Conservation (phyloP, 331 rosid genomes). For the Cydonia oblonga region DNA sequence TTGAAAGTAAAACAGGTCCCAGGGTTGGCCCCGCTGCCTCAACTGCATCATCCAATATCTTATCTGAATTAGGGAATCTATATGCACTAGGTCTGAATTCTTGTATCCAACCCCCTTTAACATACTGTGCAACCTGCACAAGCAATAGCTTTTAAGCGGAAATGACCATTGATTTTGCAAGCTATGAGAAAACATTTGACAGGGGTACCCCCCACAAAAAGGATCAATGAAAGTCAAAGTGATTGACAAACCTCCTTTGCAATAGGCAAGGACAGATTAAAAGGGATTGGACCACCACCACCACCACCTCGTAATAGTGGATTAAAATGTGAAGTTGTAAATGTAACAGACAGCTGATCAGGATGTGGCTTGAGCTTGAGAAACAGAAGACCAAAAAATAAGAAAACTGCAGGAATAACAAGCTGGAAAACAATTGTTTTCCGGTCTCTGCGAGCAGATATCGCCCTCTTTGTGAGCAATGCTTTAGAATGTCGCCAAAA, state of each 20-base stretch:
- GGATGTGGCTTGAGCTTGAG: constrained; percentile 98
- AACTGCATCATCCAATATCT: constrained; percentile 62
- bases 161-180: constrained; percentile 14
- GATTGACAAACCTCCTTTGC: constrained; percentile 65
- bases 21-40: constrained; percentile 81
- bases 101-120: constrained; percentile 88
- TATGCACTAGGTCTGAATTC: constrained; percentile 44
- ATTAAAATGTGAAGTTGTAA: constrained; percentile 83
- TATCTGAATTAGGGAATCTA: constrained; percentile 65
- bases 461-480: constrained; percentile 69
- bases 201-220: neutral
- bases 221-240: constrained; percentile 8
- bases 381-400: constrained; percentile 77
- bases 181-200: constrained; percentile 8
- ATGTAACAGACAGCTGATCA: constrained; percentile 65
- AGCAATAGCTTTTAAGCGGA: constrained; percentile 6
- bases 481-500: constrained; percentile 90
- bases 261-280: constrained; percentile 61
- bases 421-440: constrained; percentile 89
- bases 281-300: constrained; percentile 97
- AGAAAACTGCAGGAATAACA: constrained; percentile 76
- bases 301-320: constrained; percentile 82
- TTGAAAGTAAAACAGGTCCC: constrained; percentile 75
- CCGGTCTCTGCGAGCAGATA: constrained; percentile 87
- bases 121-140: constrained; percentile 54